Conservation (phyloP, 2,329 filamentous ascomycete species). For the Cladosporium oxysporum region DNA sequence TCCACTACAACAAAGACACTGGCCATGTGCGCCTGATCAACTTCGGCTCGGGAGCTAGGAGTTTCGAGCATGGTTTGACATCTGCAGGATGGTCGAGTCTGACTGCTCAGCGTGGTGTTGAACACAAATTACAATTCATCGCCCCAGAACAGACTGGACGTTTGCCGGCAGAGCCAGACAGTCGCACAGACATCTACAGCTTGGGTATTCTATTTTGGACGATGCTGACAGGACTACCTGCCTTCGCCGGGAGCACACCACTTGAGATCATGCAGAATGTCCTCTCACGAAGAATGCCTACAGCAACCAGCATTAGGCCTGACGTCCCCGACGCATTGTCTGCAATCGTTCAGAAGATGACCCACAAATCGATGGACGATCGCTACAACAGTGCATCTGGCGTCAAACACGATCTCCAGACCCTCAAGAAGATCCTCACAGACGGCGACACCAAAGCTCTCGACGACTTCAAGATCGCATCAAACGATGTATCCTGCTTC, state of each 20-base stretch:
- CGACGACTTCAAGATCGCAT: conserved; percentile 72
- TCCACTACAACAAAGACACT: conserved; percentile 76
- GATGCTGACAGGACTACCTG: conserved; percentile 74
- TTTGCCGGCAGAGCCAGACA: conserved; percentile 89
- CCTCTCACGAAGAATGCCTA: conserved; percentile 74
- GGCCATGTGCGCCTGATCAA: conserved; percentile 76
- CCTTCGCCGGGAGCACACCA: conserved; percentile 77
- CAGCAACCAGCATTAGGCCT: conserved; percentile 72
- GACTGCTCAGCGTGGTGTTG: conserved; percentile 80
- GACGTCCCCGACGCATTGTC: conserved; percentile 84
- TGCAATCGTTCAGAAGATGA: conserved; percentile 87
- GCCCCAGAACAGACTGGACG: conserved; percentile 93
- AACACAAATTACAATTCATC: conserved; percentile 87
- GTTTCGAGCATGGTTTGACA: conserved; percentile 84
- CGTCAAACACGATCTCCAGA: conserved; percentile 75
- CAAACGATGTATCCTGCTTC: conserved; percentile 88
- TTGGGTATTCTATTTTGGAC: conserved; percentile 88
- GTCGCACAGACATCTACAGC: conserved; percentile 89
- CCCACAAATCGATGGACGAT: conserved; percentile 81
- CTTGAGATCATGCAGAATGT: conserved; percentile 92
- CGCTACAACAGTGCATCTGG: conserved; percentile 89
- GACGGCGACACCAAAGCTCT: conserved; percentile 73
- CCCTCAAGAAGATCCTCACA: conserved; percentile 71
- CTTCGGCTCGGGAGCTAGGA: conserved; percentile 81
- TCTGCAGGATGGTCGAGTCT: conserved; percentile 84